Evolutionary conservation across 768 basidiomycete species (phyloP), one percentile per base, ranked within the genome.

Genomic region (Mrakia blollopis): DNA sequence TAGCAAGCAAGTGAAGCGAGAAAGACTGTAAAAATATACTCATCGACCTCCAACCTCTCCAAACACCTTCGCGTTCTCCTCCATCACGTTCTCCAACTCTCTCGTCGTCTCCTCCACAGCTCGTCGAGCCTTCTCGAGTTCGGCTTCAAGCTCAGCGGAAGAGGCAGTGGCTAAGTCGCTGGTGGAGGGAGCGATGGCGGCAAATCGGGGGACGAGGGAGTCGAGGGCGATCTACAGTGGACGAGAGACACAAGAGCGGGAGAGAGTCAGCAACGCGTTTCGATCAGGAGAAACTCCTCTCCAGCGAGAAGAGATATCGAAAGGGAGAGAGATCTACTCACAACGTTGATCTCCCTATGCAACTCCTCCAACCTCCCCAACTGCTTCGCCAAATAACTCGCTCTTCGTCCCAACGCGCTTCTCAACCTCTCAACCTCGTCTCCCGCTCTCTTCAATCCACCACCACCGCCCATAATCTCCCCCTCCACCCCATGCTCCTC

Each of bases 261-360:
- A 70, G n/a, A 80, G 62, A 2, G 63, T 50, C 63, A 85, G 87
- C 77, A 87, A 85, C 16, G 87, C 86, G 82, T 92, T 92, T 92
- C 80, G 93, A 93, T 85, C 92, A 91, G 1, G 90, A 88, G 35
- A 93, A 86, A 1, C 44, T 44, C 39, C 44, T 9, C 44, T n/a
- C n/a, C n/a, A n/a, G 10, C 44, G 10, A 44, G 11, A 44, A 30
- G 93, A 89, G 10, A 91, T 91, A 37, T 90, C 88, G 37, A 93
- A 91, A 6, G 92, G 92, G 9, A 44, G 14, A 39, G 10, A 30
- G 44, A 8, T 21, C 10, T 28, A 25, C 74, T 65, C 50, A 92
- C 92, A 3, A 89, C 91, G 83, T 94, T 94, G 84, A 94, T 93
- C 80, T 94, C 92, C 39, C 91, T 90, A 80, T 94, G 92, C 47